Percentiles rank a stretch among this genome's conserved stretches.
These are phyloP conservation scores for Mycena venus DNA, from an alignment of 768 basidiomycete genomes.

Conservation along the genomic window DNA sequence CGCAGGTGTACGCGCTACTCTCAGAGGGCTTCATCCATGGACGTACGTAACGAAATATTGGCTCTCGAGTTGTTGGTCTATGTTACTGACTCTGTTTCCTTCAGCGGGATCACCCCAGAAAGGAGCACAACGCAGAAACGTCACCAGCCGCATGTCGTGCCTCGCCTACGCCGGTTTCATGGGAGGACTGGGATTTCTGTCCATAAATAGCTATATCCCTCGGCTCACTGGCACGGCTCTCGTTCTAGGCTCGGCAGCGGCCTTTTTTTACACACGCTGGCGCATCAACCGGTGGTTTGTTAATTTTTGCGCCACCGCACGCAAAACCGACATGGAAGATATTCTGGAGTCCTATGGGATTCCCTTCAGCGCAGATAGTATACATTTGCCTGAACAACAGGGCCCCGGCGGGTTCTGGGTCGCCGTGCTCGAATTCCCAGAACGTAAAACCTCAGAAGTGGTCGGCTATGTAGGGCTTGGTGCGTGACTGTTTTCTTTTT, in stretches of 20 bases:
- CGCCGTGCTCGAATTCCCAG: neutral
- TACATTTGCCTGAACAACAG: neutral
- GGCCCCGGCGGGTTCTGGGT: conserved; percentile 7
- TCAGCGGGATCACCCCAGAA: neutral
- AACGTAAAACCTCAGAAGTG: neutral
- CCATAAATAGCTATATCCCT: neutral
- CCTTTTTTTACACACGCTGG: neutral
- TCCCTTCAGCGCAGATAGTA: neutral
- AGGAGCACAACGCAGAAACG: neutral
- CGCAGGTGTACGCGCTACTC: conserved; percentile 16
- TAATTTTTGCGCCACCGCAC: neutral
- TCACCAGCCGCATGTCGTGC: neutral
- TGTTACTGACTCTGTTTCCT: neutral
- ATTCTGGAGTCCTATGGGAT: neutral
- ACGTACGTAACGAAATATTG: neutral
- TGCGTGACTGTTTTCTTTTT: conserved; percentile 9
- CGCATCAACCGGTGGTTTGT: neutral
- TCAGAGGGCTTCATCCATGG: conserved; percentile 9
- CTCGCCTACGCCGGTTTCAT: neutral
- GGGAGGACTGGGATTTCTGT: neutral
- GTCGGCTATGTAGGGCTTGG: conserved; percentile 38
- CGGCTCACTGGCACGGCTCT: neutral
- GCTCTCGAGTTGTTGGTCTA: neutral
- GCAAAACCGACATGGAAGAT: neutral
- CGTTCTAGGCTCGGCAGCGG: neutral